phyloP scores from a whole-genome alignment of 106 monocot species.

The Dioscorea dumetorum region DNA sequence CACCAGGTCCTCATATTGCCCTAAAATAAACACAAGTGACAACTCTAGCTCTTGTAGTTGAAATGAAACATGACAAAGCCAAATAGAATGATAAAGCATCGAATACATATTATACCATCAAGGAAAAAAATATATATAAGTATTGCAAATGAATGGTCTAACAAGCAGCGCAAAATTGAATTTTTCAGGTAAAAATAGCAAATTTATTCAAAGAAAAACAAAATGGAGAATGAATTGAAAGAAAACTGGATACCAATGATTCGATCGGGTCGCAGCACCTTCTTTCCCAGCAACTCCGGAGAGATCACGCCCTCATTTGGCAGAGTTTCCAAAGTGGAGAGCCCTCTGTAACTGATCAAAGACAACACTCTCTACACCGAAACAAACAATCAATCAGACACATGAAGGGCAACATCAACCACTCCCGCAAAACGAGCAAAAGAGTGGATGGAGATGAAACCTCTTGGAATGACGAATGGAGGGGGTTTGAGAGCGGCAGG shows the following conservation, averaged over 20 bases:
- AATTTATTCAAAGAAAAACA: neutral
- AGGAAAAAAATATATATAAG: neutral
- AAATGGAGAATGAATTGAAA: neutral
- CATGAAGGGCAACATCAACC: neutral
- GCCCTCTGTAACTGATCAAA: neutral
- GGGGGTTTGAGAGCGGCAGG: neutral
- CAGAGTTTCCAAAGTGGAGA: slow-evolving; percentile 16
- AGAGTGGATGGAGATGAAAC: neutral
- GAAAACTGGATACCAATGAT: slow-evolving; percentile 19
- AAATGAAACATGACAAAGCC: neutral
- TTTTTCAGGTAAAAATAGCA: neutral
- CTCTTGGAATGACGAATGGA: neutral
- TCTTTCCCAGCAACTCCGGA: slow-evolving; percentile 24
- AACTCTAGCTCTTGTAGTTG: neutral
- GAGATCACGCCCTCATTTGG: slow-evolving; percentile 20
- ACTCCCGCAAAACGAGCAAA: neutral
- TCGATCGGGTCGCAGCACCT: slow-evolving; percentile 18
- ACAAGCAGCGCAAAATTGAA: neutral
- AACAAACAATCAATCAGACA: neutral
- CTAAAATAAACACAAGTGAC: slow-evolving; percentile 1
- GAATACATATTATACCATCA: neutral
- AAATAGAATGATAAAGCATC: neutral
- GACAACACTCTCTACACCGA: slow-evolving; percentile 6
- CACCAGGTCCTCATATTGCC: slow-evolving; percentile 28
- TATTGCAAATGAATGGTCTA: neutral